These are phyloP conservation scores for Oryza officinalis DNA, from an alignment of 176 grass and related monocot species.

Conservation along the genomic window DNA sequence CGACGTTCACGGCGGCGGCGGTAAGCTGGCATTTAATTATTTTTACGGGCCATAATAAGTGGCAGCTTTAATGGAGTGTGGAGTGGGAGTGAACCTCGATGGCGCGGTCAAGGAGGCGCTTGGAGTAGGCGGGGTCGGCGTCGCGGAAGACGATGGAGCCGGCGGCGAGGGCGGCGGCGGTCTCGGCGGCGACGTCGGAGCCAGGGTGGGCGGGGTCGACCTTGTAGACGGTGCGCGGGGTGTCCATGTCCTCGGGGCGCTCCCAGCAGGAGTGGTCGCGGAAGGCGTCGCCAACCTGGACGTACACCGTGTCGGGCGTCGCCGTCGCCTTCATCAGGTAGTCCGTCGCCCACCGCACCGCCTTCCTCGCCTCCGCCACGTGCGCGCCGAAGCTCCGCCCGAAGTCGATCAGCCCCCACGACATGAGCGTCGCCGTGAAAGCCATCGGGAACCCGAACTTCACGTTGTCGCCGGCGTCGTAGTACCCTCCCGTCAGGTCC, in stretches of 20 bases:
- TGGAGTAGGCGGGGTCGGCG: constrained; percentile 53
- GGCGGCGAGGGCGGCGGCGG: constrained; percentile 79
- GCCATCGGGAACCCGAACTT: constrained; percentile 99
- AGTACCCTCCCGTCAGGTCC: constrained; percentile 86
- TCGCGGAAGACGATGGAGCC: constrained; percentile 81
- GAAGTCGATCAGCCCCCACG: constrained; percentile 91
- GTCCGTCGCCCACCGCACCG: constrained; percentile 82
- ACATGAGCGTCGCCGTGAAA: constrained; percentile 86
- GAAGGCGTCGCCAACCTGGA: constrained; percentile 85
- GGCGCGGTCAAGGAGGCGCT: constrained; percentile 72
- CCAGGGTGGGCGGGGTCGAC: constrained; percentile 71
- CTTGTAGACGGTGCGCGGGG: constrained; percentile 73
- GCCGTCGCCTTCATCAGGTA: constrained; percentile 82
- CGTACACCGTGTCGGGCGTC: constrained; percentile 54
- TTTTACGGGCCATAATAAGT: background rate
- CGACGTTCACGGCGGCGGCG: background rate
- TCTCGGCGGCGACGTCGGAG: constrained; percentile 88
- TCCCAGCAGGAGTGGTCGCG: constrained; percentile 91
- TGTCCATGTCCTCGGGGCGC: constrained; percentile 95
- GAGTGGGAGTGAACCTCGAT: background rate
- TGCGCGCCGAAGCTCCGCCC: constrained; percentile 61
- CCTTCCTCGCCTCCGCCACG: constrained; percentile 40
- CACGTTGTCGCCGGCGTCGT: constrained; percentile 94
- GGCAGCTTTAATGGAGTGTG: background rate
- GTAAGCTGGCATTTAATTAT: background rate